Evolutionary conservation across 106 monocot species (phyloP).

Genomic region (Allium fistulosum): DNA sequence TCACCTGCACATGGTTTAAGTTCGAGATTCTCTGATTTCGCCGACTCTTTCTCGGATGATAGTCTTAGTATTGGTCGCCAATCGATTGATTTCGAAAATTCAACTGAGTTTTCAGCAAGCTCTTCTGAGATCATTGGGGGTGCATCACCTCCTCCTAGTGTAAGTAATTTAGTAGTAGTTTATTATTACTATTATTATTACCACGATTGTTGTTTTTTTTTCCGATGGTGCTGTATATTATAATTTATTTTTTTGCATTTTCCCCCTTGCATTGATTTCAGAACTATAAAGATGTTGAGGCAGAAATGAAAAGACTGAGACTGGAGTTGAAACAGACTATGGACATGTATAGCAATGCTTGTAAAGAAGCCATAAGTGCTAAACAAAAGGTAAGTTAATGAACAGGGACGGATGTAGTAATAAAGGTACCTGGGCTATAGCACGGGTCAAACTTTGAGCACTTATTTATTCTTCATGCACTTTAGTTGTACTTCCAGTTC

Average conservation of each 20-base stretch:
- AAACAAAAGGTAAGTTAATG: slow-evolving; percentile 54
- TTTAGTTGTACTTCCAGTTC: too few relatives aligned
- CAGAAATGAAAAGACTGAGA: slow-evolving; percentile 69
- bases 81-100: slow-evolving; percentile 36
- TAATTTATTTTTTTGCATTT: background rate
- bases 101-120: slow-evolving; percentile 15
- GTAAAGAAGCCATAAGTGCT: slow-evolving; percentile 79
- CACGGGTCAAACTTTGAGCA: too few relatives aligned
- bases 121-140: slow-evolving; percentile 1
- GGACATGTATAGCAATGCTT: slow-evolving; percentile 85
- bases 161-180: slow-evolving; percentile 8
- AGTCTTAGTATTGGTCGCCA: slow-evolving; percentile 19
- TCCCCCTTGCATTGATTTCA: slow-evolving; percentile 2
- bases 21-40: slow-evolving; percentile 11
- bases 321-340: slow-evolving; percentile 89
- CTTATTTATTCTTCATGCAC: too few relatives aligned
- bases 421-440: too few relatives aligned
- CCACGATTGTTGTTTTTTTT: too few relatives aligned
- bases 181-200: too few relatives aligned
- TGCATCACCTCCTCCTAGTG: slow-evolving; percentile 15
- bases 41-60: slow-evolving; percentile 33
- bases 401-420: background rate
- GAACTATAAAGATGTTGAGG: slow-evolving; percentile 46
- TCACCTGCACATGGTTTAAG: slow-evolving; percentile 7
- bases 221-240: too few relatives aligned